These are phyloP conservation scores for Laguncularia racemosa DNA, from an alignment of 345 rosid species.

Conservation along the genomic window DNA sequence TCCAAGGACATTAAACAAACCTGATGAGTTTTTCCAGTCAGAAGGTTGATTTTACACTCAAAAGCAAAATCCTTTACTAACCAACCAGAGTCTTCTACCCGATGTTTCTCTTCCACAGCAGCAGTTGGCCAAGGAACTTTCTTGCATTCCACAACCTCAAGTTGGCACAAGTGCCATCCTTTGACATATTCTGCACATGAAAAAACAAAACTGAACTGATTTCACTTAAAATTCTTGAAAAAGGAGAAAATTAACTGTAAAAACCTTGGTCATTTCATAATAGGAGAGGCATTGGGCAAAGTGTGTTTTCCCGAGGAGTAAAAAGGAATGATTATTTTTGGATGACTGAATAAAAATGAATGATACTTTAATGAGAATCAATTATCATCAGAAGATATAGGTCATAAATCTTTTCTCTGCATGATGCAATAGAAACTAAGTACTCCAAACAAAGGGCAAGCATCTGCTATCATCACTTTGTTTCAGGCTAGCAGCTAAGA, in stretches of 20 bases:
- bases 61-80: conserved; percentile 52
- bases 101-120: conserved; percentile 35
- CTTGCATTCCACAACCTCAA: conserved; percentile 79
- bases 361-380: no score
- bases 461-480: not conserved
- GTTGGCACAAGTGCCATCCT: conserved; percentile 83
- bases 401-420: not conserved
- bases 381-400: no score
- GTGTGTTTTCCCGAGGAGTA: no score
- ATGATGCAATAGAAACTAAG: conserved; percentile 4
- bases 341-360: no score
- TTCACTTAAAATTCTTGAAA: no score
- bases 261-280: no score
- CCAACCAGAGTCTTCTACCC: conserved; percentile 66
- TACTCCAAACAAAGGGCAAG: not conserved
- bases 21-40: conserved; percentile 98
- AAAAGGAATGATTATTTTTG: no score
- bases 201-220: conserved; percentile 1
- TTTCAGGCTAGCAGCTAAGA: not conserved
- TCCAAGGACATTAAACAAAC: conserved; percentile 21
- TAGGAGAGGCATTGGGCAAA: no score
- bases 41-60: conserved; percentile 79
- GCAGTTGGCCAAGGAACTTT: conserved; percentile 72
- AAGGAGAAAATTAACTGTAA: no score
- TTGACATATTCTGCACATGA: conserved; percentile 43